Evolutionary conservation across 441 rosid genomes (phyloP), one percentile per base, ranked within the genome.

Genomic region (Hura crepitans): DNA sequence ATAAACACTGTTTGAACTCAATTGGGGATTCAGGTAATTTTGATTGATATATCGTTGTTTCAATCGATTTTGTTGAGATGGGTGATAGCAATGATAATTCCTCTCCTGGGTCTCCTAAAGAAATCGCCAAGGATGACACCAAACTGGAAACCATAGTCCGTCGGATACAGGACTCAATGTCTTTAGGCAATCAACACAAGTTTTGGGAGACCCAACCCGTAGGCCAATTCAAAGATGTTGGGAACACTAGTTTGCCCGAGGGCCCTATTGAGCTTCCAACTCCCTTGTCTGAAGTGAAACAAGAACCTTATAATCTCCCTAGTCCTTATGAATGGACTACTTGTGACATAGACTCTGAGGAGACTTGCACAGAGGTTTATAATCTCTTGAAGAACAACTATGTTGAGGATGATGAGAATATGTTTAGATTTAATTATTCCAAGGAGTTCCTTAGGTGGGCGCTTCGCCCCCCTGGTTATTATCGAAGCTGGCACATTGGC

Each of bases 131-230:
- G 53, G 87, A 84, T 28, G 92, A 89, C 55, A 73, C 84, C 76
- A 75, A 90, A 9, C 83, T 91, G 0, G 96, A 89, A 57, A 80
- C 81, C 14, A 75, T 89, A 20, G 90, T 84, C 58, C 73, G 88
- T 46, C 80, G 83, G 81, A 77, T 90, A 56, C 92, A 86, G 69
- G 98, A 87, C 50, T 79, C 96, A 1, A 73, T 85, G 67, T 72
- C 90, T 2, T 62, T 77, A 6, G 65, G 85, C 2, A 84, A 85
- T 83, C 80, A 77, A 18, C 97, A 95, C 70, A 88, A 86, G 72
- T 92, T 95, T 71, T 92, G 97, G 98, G 99, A 92, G 74, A 95
- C 95, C 22, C 97, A 92, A 30, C 99, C 97, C 0, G 97, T 95
- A 6, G 90, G 94, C 18, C 97, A 92, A 69, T 90, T 85, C 77